Percentiles rank a stretch among this genome's conserved stretches.
These are phyloP conservation scores for Pleoardoris graminearum DNA, from an alignment of 2,329 filamentous ascomycete species.

Conservation along the genomic window DNA sequence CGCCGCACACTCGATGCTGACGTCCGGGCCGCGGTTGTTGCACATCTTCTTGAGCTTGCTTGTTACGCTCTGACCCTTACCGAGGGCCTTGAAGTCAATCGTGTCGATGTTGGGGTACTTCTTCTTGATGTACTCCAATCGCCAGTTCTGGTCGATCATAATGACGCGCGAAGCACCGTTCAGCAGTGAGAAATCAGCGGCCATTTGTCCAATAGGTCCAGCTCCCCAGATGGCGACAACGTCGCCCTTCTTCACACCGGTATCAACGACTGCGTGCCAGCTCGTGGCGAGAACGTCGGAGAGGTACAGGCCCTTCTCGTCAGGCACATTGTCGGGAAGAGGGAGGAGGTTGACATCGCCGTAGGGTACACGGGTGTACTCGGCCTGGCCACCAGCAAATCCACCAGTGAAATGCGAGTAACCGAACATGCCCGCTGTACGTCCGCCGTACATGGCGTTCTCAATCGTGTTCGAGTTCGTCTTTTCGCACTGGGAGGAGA, in stretches of 20 bases:
- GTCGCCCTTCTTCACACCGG: conserved; percentile 75
- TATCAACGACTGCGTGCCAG: conserved; percentile 83
- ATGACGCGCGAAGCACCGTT: conserved; percentile 77
- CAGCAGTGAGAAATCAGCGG: conserved; percentile 66
- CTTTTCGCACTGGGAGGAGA: conserved; percentile 77
- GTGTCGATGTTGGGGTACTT: conserved; percentile 68
- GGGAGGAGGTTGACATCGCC: conserved; percentile 80
- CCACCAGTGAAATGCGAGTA: conserved; percentile 76
- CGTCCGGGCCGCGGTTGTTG: conserved; percentile 70
- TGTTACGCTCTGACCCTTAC: conserved; percentile 66
- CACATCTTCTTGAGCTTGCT: conserved; percentile 73
- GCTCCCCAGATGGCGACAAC: conserved; percentile 85
- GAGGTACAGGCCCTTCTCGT: conserved; percentile 81
- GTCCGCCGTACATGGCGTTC: conserved; percentile 77
- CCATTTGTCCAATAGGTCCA: conserved; percentile 83
- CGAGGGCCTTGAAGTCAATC: conserved; percentile 69
- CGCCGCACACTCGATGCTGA: conserved; percentile 69
- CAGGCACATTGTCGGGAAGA: conserved; percentile 76
- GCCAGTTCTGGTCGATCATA: conserved; percentile 74
- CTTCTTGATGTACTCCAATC: conserved; percentile 68
- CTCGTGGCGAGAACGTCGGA: conserved; percentile 80
- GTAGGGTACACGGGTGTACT: conserved; percentile 80
- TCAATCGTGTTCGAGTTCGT: conserved; percentile 74
- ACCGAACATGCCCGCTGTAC: conserved; percentile 68
- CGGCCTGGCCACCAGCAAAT: conserved; percentile 84